These are phyloP conservation scores for Protomyces gravidus DNA, from an alignment of 1,139 yeast species.

Conservation along the genomic window DNA sequence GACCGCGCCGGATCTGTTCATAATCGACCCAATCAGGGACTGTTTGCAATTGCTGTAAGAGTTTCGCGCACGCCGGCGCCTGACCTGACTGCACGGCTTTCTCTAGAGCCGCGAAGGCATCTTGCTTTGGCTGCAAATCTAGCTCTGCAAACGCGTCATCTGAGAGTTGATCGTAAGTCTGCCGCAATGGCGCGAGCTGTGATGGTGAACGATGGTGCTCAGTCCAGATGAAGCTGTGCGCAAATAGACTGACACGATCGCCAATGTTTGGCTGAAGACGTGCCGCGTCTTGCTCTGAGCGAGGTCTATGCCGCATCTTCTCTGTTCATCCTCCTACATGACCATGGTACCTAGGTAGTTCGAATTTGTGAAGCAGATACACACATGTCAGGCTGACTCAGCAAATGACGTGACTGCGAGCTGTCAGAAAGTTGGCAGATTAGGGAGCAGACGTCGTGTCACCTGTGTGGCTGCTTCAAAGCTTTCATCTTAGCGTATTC, in stretches of 20 bases:
- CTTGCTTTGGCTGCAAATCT: slow-evolving; percentile 9
- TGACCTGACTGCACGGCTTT: slow-evolving; percentile 1
- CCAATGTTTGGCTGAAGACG: slow-evolving; percentile 5
- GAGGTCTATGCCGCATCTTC: slow-evolving; percentile 18
- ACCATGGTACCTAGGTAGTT: too few relatives aligned
- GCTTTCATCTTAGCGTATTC: too few relatives aligned
- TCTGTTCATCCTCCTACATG: too few relatives aligned
- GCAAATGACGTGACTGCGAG: too few relatives aligned
- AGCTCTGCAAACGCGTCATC: slow-evolving; percentile 18
- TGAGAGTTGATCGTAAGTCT: slow-evolving; percentile 5
- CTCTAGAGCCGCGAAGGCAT: slow-evolving; percentile 13
- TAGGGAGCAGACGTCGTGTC: too few relatives aligned
- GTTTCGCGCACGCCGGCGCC: slow-evolving; percentile 2
- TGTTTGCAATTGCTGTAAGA: slow-evolving; percentile 7
- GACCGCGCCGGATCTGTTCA: slow-evolving; percentile 26
- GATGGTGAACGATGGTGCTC: slow-evolving; percentile 6
- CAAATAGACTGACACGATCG: slow-evolving; percentile 15
- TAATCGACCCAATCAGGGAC: slow-evolving; percentile 30
- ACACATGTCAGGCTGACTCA: too few relatives aligned
- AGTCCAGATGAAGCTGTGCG: slow-evolving; percentile 15
- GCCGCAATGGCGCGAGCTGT: slow-evolving; percentile 15
- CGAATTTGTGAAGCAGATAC: too few relatives aligned
- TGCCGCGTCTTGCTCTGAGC: slow-evolving; percentile 15
- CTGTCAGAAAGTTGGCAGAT: too few relatives aligned
- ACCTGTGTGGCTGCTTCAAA: too few relatives aligned